Percentiles rank a stretch among this genome's conserved stretches.
phyloP scores from a whole-genome alignment of 2,329 filamentous ascomycete genomes.

The Cytospora mali region DNA sequence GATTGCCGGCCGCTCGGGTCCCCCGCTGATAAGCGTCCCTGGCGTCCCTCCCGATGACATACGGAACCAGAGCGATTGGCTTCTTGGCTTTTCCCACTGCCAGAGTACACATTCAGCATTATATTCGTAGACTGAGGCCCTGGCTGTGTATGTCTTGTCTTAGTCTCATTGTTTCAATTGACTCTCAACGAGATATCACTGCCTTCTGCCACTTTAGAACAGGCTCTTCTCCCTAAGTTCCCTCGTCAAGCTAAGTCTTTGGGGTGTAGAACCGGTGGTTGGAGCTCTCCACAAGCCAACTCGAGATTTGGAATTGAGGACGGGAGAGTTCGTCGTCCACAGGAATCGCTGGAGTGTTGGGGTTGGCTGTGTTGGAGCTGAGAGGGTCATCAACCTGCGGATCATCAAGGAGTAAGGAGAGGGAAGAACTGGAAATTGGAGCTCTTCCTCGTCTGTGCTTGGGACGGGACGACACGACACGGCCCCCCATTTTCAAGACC shows the following conservation, averaged over 20 bases:
- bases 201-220: not conserved
- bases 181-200: not conserved
- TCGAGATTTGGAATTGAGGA: not conserved
- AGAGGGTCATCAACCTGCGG: not conserved
- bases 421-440: too few species aligned
- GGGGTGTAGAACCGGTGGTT: not conserved
- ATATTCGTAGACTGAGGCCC: not conserved
- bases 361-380: not conserved
- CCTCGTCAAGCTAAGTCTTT: not conserved
- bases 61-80: slow-evolving; percentile 1
- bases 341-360: not conserved
- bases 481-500: too few species aligned
- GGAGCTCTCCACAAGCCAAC: not conserved
- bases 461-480: too few species aligned
- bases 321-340: not conserved
- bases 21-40: slow-evolving; percentile 6
- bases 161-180: not conserved
- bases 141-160: not conserved
- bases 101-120: not conserved
- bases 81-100: not conserved
- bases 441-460: too few species aligned
- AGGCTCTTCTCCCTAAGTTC: not conserved
- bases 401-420: not conserved
- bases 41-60: not conserved
- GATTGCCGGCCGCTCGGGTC: not conserved